Evolutionary conservation across 2,329 filamentous ascomycete species (phyloP).

Genomic region (Beauveria caledonica): DNA sequence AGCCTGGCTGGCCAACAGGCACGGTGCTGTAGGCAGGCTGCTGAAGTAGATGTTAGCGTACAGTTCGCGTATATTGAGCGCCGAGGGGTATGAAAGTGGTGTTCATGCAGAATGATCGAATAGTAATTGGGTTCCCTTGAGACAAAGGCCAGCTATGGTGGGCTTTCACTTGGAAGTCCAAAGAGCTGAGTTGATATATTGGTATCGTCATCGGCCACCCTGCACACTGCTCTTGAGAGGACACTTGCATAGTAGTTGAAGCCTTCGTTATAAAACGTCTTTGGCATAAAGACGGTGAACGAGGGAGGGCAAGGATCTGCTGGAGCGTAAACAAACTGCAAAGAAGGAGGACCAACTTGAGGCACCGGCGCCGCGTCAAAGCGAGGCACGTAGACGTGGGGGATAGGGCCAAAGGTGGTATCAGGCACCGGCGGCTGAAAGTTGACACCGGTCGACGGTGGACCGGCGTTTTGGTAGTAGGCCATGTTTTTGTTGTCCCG

Average conservation of each 20-base stretch:
- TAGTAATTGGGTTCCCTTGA: not conserved
- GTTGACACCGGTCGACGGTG: conserved; percentile 36
- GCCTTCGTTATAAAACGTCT: conserved; percentile 24
- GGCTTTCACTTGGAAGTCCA: not conserved
- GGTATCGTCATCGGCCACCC: not conserved
- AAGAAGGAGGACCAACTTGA: conserved; percentile 26
- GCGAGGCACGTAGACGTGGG: conserved; percentile 48
- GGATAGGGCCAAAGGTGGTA: conserved; percentile 46
- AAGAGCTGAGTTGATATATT: not conserved
- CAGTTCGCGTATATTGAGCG: not conserved
- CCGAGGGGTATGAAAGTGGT: not conserved
- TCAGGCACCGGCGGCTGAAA: conserved; percentile 53
- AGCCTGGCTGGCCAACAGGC: conserved; percentile 22
- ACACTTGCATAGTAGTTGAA: conserved; percentile 34
- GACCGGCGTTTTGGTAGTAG: conserved; percentile 35
- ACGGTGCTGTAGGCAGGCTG: conserved; percentile 24
- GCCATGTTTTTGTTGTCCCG: conserved; percentile 21
- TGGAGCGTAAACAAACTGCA: conserved; percentile 20
- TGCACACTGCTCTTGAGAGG: not conserved
- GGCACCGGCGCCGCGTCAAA: conserved; percentile 32
- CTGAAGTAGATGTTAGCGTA: conserved; percentile 17
- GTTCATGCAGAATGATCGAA: not conserved
- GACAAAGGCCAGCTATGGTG: not conserved
- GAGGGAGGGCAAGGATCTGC: conserved; percentile 15
- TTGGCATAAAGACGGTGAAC: conserved; percentile 25